These are phyloP conservation scores for Ogataea glucozyma DNA, from an alignment of 805 yeast genomes.

Conservation along the genomic window DNA sequence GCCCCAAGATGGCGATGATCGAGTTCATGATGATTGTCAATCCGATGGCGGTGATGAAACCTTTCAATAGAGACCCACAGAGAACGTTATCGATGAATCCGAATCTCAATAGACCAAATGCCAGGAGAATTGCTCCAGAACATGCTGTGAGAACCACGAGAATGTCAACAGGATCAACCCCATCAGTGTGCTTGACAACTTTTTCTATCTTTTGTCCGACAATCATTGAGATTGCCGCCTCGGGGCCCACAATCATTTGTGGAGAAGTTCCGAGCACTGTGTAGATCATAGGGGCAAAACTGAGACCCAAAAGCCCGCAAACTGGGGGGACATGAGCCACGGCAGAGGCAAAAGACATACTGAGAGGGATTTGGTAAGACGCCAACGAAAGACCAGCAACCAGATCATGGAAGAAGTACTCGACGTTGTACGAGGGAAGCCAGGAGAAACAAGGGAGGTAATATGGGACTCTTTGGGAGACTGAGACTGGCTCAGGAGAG, in stretches of 20 bases:
- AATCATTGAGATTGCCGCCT: constrained; percentile 81
- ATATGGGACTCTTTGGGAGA: constrained; percentile 45
- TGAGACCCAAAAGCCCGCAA: constrained; percentile 74
- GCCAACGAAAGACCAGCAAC: constrained; percentile 87
- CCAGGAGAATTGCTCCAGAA: constrained; percentile 71
- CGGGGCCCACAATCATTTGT: constrained; percentile 88
- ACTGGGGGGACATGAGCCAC: constrained; percentile 82
- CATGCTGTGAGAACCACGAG: constrained; percentile 70
- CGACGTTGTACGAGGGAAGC: constrained; percentile 52
- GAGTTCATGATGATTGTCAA: constrained; percentile 80
- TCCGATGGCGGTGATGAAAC: constrained; percentile 86
- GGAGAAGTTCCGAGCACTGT: constrained; percentile 83
- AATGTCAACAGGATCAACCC: constrained; percentile 50
- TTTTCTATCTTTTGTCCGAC: constrained; percentile 77
- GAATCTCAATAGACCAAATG: constrained; percentile 76
- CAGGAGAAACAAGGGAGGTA: constrained; percentile 69
- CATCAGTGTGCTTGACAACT: constrained; percentile 43
- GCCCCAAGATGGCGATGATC: constrained; percentile 68
- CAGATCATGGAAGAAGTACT: constrained; percentile 56
- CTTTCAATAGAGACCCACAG: constrained; percentile 73
- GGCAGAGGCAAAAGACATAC: constrained; percentile 78
- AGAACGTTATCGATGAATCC: constrained; percentile 84
- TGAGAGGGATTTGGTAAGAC: constrained; percentile 87
- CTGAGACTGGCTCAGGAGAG: constrained; percentile 2
- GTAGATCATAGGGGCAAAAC: constrained; percentile 77